A percentile compares a stretch with the other conserved stretches of the same genome.
These are phyloP conservation scores for Aspergillus hiratsukae DNA, from an alignment of 2,329 filamentous ascomycete species.

Conservation along the genomic window DNA sequence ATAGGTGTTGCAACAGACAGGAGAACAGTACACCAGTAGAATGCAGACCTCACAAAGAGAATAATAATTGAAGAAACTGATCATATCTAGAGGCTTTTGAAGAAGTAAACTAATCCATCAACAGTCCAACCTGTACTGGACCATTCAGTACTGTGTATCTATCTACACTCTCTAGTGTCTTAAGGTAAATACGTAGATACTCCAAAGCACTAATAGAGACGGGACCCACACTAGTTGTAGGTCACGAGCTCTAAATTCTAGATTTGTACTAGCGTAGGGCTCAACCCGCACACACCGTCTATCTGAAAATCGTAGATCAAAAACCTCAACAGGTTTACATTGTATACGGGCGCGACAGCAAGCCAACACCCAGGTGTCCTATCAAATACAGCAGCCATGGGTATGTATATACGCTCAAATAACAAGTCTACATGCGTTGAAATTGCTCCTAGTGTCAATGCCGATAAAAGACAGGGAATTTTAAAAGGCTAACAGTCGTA, in stretches of 20 bases:
- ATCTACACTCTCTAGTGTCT: no score
- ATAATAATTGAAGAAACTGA: not conserved
- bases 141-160: no score
- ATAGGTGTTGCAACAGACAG: not conserved
- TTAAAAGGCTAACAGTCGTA: conserved; percentile 11
- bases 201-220: not conserved
- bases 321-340: conserved; percentile 34
- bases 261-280: conserved; percentile 39
- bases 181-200: no score
- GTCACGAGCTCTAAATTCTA: conserved; percentile 5
- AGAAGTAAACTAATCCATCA: no score
- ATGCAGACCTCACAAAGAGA: not conserved
- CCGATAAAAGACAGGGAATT: not conserved
- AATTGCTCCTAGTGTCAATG: not conserved
- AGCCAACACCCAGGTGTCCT: conserved; percentile 37
- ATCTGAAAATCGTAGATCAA: conserved; percentile 38
- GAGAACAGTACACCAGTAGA: not conserved
- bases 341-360: conserved; percentile 38
- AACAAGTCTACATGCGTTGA: not conserved
- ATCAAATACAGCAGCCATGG: conserved; percentile 42
- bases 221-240: conserved; percentile 11
- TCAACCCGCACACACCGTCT: conserved; percentile 41
- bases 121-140: no score
- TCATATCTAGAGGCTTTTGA: no score
- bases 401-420: conserved; percentile 27